phyloP scores from a whole-genome alignment of 352 stramenopile species.

The Blastocystis sp. region DNA sequence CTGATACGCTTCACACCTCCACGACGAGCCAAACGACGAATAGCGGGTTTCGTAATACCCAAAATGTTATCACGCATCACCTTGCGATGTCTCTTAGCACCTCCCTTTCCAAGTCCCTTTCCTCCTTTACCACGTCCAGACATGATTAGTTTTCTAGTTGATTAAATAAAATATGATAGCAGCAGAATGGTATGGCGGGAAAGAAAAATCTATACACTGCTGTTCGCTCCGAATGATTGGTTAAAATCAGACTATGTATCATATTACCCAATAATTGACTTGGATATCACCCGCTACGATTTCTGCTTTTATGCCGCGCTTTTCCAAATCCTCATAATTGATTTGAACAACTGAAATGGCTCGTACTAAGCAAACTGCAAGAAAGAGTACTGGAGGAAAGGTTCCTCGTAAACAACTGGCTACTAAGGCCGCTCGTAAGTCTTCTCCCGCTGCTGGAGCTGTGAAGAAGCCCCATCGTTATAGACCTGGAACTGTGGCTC shows the following conservation, averaged over 20 bases:
- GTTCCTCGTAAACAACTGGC: constrained; percentile 84
- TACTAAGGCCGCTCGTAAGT: constrained; percentile 82
- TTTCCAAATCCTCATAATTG: not conserved
- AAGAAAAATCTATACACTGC: constrained; percentile 83
- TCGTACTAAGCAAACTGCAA: constrained; percentile 88
- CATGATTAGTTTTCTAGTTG: constrained; percentile 68
- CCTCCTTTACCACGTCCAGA: constrained; percentile 77
- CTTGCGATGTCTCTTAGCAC: constrained; percentile 78
- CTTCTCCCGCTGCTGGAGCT: constrained; percentile 77
- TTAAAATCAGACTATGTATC: not conserved
- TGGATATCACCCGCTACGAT: constrained; percentile 63
- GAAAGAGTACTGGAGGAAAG: constrained; percentile 86
- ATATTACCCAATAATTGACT: not conserved
- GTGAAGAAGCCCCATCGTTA: constrained; percentile 85
- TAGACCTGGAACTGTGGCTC: constrained; percentile 74
- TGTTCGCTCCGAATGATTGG: not conserved
- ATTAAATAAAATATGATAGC: constrained; percentile 86
- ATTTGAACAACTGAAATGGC: constrained; percentile 66
- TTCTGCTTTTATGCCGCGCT: not conserved
- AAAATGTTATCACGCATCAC: constrained; percentile 81
- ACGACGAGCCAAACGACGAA: constrained; percentile 92
- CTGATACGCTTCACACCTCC: constrained; percentile 93
- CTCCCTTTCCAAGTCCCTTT: constrained; percentile 76
- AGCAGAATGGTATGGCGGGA: constrained; percentile 82
- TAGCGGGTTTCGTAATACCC: constrained; percentile 84